Conservation (phyloP, 2,329 filamentous ascomycete genomes). For the Cladosporium cucumerinum region DNA sequence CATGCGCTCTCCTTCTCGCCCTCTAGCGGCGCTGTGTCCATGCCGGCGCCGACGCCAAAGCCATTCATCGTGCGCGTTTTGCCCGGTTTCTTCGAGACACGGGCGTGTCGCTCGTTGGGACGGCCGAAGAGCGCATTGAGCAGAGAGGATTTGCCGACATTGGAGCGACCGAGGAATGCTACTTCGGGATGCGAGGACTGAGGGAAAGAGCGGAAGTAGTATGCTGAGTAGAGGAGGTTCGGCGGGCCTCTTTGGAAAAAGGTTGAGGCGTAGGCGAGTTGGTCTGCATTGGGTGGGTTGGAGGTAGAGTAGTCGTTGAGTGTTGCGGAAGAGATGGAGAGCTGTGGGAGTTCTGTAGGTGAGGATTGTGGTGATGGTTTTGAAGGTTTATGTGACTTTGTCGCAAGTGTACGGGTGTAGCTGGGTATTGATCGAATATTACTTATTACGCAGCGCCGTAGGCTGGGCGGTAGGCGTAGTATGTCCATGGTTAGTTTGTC, state of each 20-base stretch:
- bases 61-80: constrained; percentile 65
- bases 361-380: constrained; percentile 1
- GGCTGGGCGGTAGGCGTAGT: constrained; percentile 25
- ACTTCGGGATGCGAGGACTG: constrained; percentile 56
- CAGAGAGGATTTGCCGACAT: constrained; percentile 66
- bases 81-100: constrained; percentile 58
- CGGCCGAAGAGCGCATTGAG: constrained; percentile 61
- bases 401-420: neutral
- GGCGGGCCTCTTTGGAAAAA: constrained; percentile 50
- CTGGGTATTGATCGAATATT: neutral
- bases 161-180: constrained; percentile 65
- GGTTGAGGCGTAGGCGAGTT: constrained; percentile 41
- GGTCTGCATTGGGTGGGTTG: constrained; percentile 30
- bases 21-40: constrained; percentile 20
- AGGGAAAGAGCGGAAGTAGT: constrained; percentile 59
- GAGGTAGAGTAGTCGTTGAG: constrained; percentile 35
- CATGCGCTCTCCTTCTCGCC: constrained; percentile 34
- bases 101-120: constrained; percentile 42
- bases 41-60: constrained; percentile 52
- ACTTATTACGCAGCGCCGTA: constrained; percentile 6
- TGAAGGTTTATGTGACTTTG: neutral
- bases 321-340: constrained; percentile 29
- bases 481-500: constrained; percentile 24
- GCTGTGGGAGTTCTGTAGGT: constrained; percentile 19
- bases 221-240: constrained; percentile 57